These are phyloP conservation scores for Gossypium davidsonii DNA, from an alignment of 441 rosid species.

Conservation along the genomic window DNA sequence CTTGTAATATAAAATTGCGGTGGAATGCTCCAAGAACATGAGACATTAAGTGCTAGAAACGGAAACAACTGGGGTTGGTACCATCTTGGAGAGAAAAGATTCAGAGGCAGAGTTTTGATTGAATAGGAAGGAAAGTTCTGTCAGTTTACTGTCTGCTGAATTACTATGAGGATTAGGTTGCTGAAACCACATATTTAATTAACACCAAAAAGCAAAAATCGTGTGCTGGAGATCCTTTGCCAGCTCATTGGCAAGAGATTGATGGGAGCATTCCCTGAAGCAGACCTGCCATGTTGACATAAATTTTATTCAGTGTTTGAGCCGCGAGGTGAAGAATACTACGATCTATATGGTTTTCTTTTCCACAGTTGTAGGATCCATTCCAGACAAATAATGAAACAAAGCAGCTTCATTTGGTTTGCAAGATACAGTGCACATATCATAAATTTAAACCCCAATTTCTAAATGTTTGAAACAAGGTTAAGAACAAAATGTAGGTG, in stretches of 20 bases:
- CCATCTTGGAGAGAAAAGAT: neutral
- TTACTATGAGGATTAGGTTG: neutral
- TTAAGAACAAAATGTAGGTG: no score
- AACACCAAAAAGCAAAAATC: neutral
- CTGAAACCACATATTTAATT: neutral
- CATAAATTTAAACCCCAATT: no score
- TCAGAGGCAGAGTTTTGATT: neutral
- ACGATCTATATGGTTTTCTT: no score
- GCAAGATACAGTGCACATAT: no score
- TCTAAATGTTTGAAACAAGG: no score
- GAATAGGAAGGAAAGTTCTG: neutral
- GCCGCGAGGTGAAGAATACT: no score
- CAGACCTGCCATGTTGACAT: neutral
- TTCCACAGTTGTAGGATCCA: no score
- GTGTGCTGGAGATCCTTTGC: neutral
- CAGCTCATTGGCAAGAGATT: neutral
- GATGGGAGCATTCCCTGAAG: neutral
- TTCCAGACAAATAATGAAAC: no score
- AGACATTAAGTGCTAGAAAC: neutral
- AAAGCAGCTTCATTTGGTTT: no score
- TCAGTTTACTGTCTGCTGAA: neutral
- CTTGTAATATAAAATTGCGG: slow-evolving; percentile 9
- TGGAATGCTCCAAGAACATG: slow-evolving; percentile 1
- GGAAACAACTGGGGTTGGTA: neutral
- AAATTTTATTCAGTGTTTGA: no score